phyloP scores from a whole-genome alignment of 2,329 filamentous ascomycete genomes.

The Paecilomyces sp. region DNA sequence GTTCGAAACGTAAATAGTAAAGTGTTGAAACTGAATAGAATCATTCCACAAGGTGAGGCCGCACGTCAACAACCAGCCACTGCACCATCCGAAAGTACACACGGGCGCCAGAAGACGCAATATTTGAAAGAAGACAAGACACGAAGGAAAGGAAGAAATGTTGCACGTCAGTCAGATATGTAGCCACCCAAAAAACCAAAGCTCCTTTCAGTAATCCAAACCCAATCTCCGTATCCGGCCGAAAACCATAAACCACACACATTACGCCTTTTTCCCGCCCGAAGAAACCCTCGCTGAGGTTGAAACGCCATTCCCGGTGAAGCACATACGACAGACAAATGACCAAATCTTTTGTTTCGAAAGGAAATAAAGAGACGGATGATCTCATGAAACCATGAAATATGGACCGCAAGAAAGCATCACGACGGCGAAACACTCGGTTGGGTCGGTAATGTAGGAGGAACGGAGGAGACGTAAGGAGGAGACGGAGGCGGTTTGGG shows the following conservation, averaged over 20 bases:
- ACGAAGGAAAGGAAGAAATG: neutral
- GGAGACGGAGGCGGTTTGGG: slow-evolving; percentile 18
- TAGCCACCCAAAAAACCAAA: neutral
- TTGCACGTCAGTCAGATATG: neutral
- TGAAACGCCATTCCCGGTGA: neutral
- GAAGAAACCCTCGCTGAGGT: neutral
- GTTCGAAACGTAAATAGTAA: neutral
- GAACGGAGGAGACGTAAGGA: slow-evolving; percentile 18
- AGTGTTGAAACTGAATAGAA: neutral
- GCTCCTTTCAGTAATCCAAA: neutral
- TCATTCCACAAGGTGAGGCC: neutral
- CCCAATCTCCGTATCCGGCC: neutral
- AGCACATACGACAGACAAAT: neutral
- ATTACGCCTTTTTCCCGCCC: neutral
- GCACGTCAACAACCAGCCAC: neutral
- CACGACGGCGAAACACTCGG: neutral
- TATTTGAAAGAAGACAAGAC: neutral
- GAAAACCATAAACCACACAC: neutral
- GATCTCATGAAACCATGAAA: neutral
- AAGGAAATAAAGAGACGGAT: neutral
- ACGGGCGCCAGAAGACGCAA: neutral
- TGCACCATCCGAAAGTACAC: neutral
- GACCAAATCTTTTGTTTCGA: neutral
- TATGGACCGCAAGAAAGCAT: neutral
- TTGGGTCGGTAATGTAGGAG: slow-evolving; percentile 11